Conservation (phyloP, 78 protist genomes). For the Chrysochromulina tobinii region DNA sequence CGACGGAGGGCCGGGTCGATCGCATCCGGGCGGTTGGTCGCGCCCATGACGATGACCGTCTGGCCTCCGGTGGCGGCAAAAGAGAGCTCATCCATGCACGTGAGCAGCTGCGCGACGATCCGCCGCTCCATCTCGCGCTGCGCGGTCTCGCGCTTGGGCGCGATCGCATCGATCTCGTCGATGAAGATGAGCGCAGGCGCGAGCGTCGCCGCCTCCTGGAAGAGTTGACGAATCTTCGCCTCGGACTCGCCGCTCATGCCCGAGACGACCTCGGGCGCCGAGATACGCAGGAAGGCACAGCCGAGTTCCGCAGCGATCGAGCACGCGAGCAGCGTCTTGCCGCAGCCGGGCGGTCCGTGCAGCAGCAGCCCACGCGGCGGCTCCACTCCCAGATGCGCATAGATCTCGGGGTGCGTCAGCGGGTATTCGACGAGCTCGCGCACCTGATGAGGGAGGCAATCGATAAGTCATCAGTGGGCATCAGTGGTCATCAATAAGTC, state of each 20-base stretch:
- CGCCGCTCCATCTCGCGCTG: constrained; percentile 95
- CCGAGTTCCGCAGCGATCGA: constrained; percentile 88
- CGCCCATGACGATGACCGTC: not conserved
- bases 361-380: constrained; percentile 88
- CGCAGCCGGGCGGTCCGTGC: constrained; percentile 97
- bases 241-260: constrained; percentile 97
- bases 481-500: not conserved
- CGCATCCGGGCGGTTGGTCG: constrained; percentile 86
- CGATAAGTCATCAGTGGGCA: constrained; percentile 4
- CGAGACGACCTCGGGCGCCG: constrained; percentile 92
- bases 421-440: constrained; percentile 88
- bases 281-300: constrained; percentile 70
- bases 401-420: constrained; percentile 84
- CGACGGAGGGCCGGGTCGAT: constrained; percentile 93
- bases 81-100: constrained; percentile 88
- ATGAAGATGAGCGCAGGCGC: constrained; percentile 95
- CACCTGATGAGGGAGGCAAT: constrained; percentile 61
- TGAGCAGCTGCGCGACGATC: constrained; percentile 96
- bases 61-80: not conserved
- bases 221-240: constrained; percentile 60
- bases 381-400: constrained; percentile 69
- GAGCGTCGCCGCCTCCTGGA: not conserved
- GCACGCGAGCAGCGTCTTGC: constrained; percentile 90
- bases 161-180: constrained; percentile 97
- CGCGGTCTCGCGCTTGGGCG: constrained; percentile 93